Evolutionary conservation across 2,329 filamentous ascomycete species (phyloP), one percentile per base, ranked within the genome.

Genomic region (Helicocarpus griseus): DNA sequence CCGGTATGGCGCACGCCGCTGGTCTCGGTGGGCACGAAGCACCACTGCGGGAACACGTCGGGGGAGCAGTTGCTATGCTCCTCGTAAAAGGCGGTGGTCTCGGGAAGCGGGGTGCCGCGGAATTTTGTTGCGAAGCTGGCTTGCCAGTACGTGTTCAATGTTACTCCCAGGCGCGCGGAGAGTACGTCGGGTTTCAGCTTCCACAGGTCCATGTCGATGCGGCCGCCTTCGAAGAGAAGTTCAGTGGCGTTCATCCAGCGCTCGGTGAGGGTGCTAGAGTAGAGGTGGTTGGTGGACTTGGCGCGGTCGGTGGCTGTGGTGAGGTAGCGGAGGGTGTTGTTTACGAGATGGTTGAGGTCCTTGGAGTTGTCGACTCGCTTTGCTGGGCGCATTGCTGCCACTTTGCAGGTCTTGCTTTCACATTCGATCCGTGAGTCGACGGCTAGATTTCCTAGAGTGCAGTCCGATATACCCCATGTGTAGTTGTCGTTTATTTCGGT

Each of bases 181-280:
- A 47, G 44, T 17, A 24, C 21, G 8, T 35, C 21, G 3, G 44
- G 44, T 5, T 47, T 29, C 5, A 47, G 44, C n/a, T 47, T 47
- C 44, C 44, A 47, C 28, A 47, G 11, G 29, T 47, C 44, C 44
- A 47, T 47, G 44, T 47, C 44, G 11, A 36, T 33, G 8, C 44
- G 14, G 11, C 44, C 44, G 29, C 44, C 29, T n/a, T 26, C 24
- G 44, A 33, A 46, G 19, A 47, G 28, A 14, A 47, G 44, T 28
- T 28, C 21, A 19, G 44, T 35, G 44, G 33, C 44, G 19, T 47
- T 47, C 44, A 47, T 36, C 44, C 44, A 47, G 17, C 44, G 28
- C 29, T 47, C 44, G 19, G 44, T 47, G 19, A 47, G 44, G 2
- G 44, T 47, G 44, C 24, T 26, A 19, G 44, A 47, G 29, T 47